Base-by-base conservation (phyloP, 345 rosid genomes). In the Sisymbrium irio region DNA sequence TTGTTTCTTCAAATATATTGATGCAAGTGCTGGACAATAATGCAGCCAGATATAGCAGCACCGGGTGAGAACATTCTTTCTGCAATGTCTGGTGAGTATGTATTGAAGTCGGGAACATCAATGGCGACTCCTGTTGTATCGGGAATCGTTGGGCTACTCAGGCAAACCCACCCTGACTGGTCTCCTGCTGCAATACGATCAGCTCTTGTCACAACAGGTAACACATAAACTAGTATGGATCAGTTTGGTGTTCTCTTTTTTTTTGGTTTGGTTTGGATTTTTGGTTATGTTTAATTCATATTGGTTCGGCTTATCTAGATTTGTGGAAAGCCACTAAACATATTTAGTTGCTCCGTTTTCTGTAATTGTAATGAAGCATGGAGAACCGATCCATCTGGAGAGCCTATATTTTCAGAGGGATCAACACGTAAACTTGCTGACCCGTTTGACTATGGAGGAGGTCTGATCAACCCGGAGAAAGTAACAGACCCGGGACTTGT, bases 391-490 rank as follows among this genome's bases (percentile, higher is more conserved):
- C 84, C 86, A 61, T 78, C 41, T n/a, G 83, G 84, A 22, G 76
- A 63, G 53, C 90, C 84, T 14, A 82, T 88, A 73, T 79, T 82
- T 25, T 81, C 93, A 3, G 87, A 85, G 6, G 91, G 85, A 67
- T 77, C 81, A 35, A 83, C 79, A 5, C 72, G 36, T 5, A 66
- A 90, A 72, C 75, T 74, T 9, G 95, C 92, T 9, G 78, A 85
- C 45, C 86, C 94, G 1, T 91, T 91, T 18, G 90, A 91, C 67
- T 79, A 63, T 17, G 97, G 97, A 62, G 89, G 92, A 18, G 94
- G 94, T 15, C 75, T 80, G 6, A 78, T 71, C 35, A 82, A 84
- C 62, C 92, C 89, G 1, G 85, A 79, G 37, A 77, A 59, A 4
- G 95, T 85, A 18, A 74, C 81, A 27, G 53, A 81, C 33, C 95